Base-by-base conservation (phyloP, 208 protist genomes). In the Acanthamoeba rhysodes region DNA sequence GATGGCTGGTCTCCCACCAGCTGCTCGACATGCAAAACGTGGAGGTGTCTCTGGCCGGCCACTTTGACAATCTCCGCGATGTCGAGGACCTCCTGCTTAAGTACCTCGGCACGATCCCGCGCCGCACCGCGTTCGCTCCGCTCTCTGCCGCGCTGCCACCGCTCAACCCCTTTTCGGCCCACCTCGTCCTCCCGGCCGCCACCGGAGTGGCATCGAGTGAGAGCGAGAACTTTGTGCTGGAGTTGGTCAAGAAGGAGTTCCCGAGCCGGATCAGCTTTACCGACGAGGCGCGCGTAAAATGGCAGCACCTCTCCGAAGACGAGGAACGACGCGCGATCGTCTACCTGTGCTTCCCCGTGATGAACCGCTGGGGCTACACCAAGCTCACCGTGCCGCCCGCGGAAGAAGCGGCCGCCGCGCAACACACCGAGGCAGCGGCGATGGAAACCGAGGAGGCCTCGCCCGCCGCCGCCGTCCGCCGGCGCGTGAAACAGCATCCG, bases 321-420 rank as follows among this genome's bases (percentile, higher is more conserved):
- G 80, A 88, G 37, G 87, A 93, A 27, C 32, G 45, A 2, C 55
- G 87, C 8, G 87, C 87, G 22, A 78, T 93, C 62, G 87, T 76
- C 62, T 93, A 76, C 41, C 20, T 93, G 64, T 53, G 41, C 64
- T 93, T 93, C 64, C 87, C 87, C 12, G 64, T 76, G 22, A 78
- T 93, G 64, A 93, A 93, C 87, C 53, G 87, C 20, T 93, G 87
- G 87, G 87, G 87, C 80, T 41, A 66, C 29, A 53, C 87, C 37
- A 93, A 50, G 87, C 18, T 76, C 22, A 53, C n/a, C 12, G 22
- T 34, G 12, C 20, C 32, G 34, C 64, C 59, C 0, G 55, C 64
- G 2, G 87, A 70, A n/a, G 74, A 18, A n/a, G 68, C 32, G 14
- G 14, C 37, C 50, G 22, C 12, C 59, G 20, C 6, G 0, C 45